Conservation (phyloP, 1,284 basidiomycete species). For the Cerioporus squamosus region DNA sequence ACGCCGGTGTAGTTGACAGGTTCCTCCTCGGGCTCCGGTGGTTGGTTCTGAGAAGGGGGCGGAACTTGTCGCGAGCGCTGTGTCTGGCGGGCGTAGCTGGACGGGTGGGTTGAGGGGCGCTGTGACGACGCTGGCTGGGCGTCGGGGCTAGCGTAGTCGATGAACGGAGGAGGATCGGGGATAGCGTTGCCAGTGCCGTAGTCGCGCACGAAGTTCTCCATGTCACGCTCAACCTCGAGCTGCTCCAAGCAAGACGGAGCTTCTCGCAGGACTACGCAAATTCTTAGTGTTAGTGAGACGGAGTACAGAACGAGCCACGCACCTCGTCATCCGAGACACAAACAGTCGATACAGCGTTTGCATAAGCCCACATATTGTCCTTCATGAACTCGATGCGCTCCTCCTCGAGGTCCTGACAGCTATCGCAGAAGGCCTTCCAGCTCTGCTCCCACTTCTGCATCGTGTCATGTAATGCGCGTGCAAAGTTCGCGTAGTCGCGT, state of each 20-base stretch:
- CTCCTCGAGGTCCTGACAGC: conserved; percentile 95
- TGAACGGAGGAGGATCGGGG: conserved; percentile 82
- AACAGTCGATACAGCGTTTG: conserved; percentile 93
- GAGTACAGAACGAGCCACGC: conserved; percentile 34
- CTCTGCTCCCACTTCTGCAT: conserved; percentile 89
- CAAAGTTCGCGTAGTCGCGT: conserved; percentile 89
- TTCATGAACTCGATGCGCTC: conserved; percentile 93
- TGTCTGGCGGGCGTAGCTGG: conserved; percentile 63
- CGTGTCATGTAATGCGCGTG: conserved; percentile 82
- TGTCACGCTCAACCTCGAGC: conserved; percentile 82
- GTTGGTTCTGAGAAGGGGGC: conserved; percentile 45
- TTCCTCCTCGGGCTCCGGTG: conserved; percentile 33
- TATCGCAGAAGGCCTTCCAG: conserved; percentile 94
- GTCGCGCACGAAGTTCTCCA: conserved; percentile 83
- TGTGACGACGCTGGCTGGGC: conserved; percentile 62
- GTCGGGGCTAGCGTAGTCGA: conserved; percentile 75
- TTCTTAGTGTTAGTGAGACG: background rate
- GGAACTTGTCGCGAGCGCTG: conserved; percentile 47
- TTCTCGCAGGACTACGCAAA: conserved; percentile 82
- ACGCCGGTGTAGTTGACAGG: conserved; percentile 66
- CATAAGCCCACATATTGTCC: conserved; percentile 95
- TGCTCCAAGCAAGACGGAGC: conserved; percentile 82
- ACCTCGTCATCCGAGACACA: conserved; percentile 98
- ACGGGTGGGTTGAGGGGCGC: conserved; percentile 54
- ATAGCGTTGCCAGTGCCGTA: conserved; percentile 87